Conservation (phyloP, 78 protist species). For the Polysphondylium violaceum region DNA sequence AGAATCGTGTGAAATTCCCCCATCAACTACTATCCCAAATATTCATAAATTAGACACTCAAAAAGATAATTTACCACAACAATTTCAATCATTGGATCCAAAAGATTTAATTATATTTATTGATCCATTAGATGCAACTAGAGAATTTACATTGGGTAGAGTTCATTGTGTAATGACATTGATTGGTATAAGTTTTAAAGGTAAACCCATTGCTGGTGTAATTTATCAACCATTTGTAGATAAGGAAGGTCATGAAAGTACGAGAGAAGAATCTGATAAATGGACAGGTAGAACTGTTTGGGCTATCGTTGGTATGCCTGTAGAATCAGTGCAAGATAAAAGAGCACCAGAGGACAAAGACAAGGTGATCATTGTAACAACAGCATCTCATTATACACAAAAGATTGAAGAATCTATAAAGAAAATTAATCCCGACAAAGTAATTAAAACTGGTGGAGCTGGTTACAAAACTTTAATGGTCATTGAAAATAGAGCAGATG, state of each 20-base stretch:
- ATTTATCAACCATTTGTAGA: slow-evolving; percentile 84
- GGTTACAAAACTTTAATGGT: slow-evolving; percentile 77
- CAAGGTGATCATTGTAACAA: slow-evolving; percentile 35
- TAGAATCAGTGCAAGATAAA: slow-evolving; percentile 19
- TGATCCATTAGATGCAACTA: slow-evolving; percentile 84
- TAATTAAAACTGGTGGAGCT: slow-evolving; percentile 81
- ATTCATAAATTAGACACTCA: background rate
- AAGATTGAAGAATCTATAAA: slow-evolving; percentile 26
- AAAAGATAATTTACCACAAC: background rate
- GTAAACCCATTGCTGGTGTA: slow-evolving; percentile 73
- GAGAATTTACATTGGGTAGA: slow-evolving; percentile 69
- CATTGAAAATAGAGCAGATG: slow-evolving; percentile 74
- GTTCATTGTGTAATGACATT: slow-evolving; percentile 80
- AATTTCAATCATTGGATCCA: background rate
- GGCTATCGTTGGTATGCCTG: slow-evolving; percentile 51
- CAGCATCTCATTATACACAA: slow-evolving; percentile 42
- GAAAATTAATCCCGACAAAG: slow-evolving; percentile 41
- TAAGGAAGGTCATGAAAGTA: background rate
- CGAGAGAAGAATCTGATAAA: background rate
- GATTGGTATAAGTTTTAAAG: slow-evolving; percentile 48
- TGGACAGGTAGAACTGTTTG: slow-evolving; percentile 56
- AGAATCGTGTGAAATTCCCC: slow-evolving; percentile 62
- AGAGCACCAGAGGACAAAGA: slow-evolving; percentile 56
- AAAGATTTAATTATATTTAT: slow-evolving; percentile 58
- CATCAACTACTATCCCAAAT: background rate